Evolutionary conservation across 306 rosid genomes (phyloP), one percentile per base, ranked within the genome.

Genomic region (Inga oerstediana): DNA sequence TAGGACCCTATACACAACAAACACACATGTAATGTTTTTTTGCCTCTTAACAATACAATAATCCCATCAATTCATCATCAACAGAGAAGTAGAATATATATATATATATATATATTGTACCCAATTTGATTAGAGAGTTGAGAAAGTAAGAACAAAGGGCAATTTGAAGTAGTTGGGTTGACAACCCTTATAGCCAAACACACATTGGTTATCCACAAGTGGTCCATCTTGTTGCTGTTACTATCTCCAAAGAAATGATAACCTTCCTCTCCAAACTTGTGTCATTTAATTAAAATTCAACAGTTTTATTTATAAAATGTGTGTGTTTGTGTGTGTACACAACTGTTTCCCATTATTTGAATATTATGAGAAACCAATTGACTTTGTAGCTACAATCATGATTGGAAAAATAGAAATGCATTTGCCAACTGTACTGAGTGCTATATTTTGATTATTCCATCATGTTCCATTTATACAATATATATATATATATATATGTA

Each of bases 1-100:
- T 82, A 62, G 88, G 90, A 79, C 90, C 88, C 90, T 77, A 82
- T 84, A 30, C 72, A 81, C 75, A 82, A 84, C 88, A 84, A 76
- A 76, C 84, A 84, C 88, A 87, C 90, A 84, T 84, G 90, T 54
- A 27, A 85, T 87, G 86, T 84, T 83, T 81, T 73, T 39, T 74
- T 41, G 49, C 84, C 68, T 78, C 30, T 27, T 11, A 62, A 62
- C 68, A 62, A 43, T 66, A 62, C 68, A 27, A 43, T 66, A 69
- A 82, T 10, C 67, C 43, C 79, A 70, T 48, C 72, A 77, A 78
- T 80, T 46, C 52, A 46, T 46, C 52, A 46, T 81, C 81, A 79
- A 83, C 74, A 43, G 73, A 61, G 79, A 58, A 45, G 14, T 51
- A 14, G 14, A 51, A 34, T 51, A 51, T 51, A 51, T 51, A 51